These are phyloP conservation scores for Skeletonema menzelii DNA, from an alignment of 108 stramenopile genomes.

Conservation along the genomic window DNA sequence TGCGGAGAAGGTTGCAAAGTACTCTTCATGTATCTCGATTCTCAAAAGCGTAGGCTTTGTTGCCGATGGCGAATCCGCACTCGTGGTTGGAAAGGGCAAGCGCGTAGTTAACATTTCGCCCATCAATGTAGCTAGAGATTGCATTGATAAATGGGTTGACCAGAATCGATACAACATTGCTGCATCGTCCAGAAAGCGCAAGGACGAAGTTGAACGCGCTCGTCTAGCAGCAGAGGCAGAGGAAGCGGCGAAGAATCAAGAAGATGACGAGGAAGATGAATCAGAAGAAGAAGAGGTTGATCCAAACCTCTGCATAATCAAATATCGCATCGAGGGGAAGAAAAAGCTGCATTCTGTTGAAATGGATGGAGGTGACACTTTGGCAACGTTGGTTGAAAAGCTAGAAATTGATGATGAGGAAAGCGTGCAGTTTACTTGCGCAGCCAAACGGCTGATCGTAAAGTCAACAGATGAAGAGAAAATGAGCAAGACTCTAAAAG, in stretches of 20 bases:
- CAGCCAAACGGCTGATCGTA: slow-evolving; percentile 70
- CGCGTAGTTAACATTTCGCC: slow-evolving; percentile 79
- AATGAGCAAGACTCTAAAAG: slow-evolving; percentile 59
- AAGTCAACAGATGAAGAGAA: slow-evolving; percentile 60
- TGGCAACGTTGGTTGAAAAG: slow-evolving; percentile 46
- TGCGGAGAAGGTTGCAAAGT: slow-evolving; percentile 59
- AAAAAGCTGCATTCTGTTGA: slow-evolving; percentile 68
- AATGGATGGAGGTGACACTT: slow-evolving; percentile 58
- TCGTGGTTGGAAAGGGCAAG: slow-evolving; percentile 64
- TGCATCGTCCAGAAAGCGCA: slow-evolving; percentile 60
- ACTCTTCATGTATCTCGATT: slow-evolving; percentile 53
- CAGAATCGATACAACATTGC: slow-evolving; percentile 71
- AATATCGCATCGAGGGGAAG: slow-evolving; percentile 73
- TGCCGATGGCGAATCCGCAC: slow-evolving; percentile 33
- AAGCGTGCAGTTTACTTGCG: slow-evolving; percentile 78
- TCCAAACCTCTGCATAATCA: slow-evolving; percentile 52
- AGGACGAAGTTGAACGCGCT: slow-evolving; percentile 63
- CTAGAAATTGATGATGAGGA: slow-evolving; percentile 46
- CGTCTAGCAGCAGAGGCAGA: slow-evolving; percentile 48
- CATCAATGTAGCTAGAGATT: slow-evolving; percentile 71
- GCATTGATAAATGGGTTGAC: slow-evolving; percentile 85
- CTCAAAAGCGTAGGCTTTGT: slow-evolving; percentile 75
- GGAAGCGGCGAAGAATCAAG: slow-evolving; percentile 37
- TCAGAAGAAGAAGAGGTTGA: slow-evolving; percentile 58
- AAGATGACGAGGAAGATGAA: slow-evolving; percentile 15